phyloP scores from a whole-genome alignment of 2,329 filamentous ascomycete species.

The Aschersonia sp. region DNA sequence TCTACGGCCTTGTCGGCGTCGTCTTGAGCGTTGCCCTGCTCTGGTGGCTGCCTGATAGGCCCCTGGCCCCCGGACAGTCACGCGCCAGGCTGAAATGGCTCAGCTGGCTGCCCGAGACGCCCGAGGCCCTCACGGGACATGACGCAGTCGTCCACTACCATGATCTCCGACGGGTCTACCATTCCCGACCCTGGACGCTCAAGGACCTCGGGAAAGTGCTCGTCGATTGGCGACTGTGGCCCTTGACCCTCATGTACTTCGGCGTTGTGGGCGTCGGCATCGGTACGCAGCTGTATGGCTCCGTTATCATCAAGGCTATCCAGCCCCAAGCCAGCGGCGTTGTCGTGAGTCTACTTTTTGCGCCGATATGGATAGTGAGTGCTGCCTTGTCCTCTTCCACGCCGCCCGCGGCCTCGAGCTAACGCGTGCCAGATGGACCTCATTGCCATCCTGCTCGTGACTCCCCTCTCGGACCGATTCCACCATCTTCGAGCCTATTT shows the following conservation, averaged over 20 bases:
- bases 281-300: constrained; percentile 76
- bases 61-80: constrained; percentile 54
- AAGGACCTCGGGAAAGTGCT: constrained; percentile 57
- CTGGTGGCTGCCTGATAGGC: constrained; percentile 85
- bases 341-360: constrained; percentile 67
- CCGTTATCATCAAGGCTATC: constrained; percentile 71
- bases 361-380: constrained; percentile 81
- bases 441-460: constrained; percentile 72
- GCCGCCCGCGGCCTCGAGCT: not conserved
- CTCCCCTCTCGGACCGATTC: constrained; percentile 77
- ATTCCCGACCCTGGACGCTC: constrained; percentile 56
- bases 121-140: constrained; percentile 58
- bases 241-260: constrained; percentile 81
- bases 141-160: constrained; percentile 74
- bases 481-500: constrained; percentile 65
- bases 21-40: constrained; percentile 58
- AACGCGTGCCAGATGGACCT: constrained; percentile 55
- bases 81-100: constrained; percentile 34
- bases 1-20: constrained; percentile 67
- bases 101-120: constrained; percentile 52
- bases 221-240: constrained; percentile 80
- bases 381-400: no score
- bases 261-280: constrained; percentile 88
- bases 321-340: constrained; percentile 59
- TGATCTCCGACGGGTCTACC: constrained; percentile 69